Evolutionary conservation across 371 early-diverging fungal species (phyloP).

Genomic region (Mortierella sp.): DNA sequence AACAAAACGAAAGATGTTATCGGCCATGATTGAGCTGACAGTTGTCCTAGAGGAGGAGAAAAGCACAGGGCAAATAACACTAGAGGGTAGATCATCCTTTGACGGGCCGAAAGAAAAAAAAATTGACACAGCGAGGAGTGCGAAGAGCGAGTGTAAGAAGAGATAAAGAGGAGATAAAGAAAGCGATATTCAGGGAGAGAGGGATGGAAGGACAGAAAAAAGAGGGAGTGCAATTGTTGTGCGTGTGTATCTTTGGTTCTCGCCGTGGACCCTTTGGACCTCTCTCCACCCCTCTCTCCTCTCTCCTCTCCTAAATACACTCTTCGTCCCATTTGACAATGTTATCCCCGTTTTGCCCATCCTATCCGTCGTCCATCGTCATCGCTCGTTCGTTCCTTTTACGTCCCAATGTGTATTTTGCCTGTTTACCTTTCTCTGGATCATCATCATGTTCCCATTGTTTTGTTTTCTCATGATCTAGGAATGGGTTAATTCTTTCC

Average conservation of each 20-base stretch:
- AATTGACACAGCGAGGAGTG: background rate
- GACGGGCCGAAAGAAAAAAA: background rate
- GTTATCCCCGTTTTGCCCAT: background rate
- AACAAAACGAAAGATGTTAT: background rate
- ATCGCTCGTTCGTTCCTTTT: background rate
- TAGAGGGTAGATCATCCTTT: background rate
- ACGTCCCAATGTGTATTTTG: background rate
- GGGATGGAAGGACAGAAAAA: background rate
- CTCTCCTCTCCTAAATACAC: background rate
- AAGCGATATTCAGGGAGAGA: background rate
- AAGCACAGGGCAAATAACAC: background rate
- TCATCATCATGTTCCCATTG: background rate
- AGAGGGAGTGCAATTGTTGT: background rate
- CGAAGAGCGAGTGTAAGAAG: background rate
- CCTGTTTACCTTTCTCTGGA: background rate
- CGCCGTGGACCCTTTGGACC: conserved; percentile 1
- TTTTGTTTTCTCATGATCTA: background rate
- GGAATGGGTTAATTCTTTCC: background rate
- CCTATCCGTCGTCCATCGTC: background rate
- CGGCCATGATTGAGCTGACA: background rate
- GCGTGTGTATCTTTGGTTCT: background rate
- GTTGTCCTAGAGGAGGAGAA: background rate
- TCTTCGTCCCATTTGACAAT: too few species aligned
- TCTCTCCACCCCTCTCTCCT: background rate
- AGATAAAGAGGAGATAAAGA: background rate